Base-by-base conservation (phyloP, 139 green algal genomes). In the Chlorella sp. region DNA sequence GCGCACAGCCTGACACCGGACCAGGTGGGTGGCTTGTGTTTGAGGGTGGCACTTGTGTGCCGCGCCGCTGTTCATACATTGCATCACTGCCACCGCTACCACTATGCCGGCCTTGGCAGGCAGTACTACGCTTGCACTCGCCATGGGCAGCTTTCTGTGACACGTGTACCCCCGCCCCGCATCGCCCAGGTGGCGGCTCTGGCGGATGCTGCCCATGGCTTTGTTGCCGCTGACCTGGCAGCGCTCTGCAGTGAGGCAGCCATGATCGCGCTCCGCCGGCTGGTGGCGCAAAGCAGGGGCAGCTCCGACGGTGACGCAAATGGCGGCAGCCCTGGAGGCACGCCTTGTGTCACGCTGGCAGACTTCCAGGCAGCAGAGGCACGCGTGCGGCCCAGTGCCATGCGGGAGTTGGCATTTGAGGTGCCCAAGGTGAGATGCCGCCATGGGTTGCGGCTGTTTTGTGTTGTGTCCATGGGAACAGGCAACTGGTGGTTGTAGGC, bases 191-290 rank as follows among this genome's bases (percentile, higher is more conserved):
- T 94, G 6, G 38, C 25, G 3, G 68, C 75, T 2, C 28, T 97
- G 67, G 94, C 95, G 0, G 88, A 69, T 11, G 41, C 30, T 3
- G 88, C 89, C 1, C 90, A 90, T 30, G 94, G 93, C 38, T 96
- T 91, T 83, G 95, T 95, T 6, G 94, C 92, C 0, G 94, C 95
- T 38, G 95, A 97, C 84, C 73, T 98, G 26, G 81, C 79, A 0
- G 88, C 89, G 3, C 32, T 97, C 21, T 92, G 88, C 39, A 55
- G 87, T 2, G 93, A 97, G 80, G 94, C 94, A 25, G 90, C 88
- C 13, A 84, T 98, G 88, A 85, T 87, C 34, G 93, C 94, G 21
- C 67, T 98, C 55, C 84, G 89, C 26, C 80, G 85, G 4, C 55
- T 88, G 4, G 73, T 93, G 55, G 69, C 70, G 25, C 51, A 60